Base-by-base conservation (phyloP, 805 yeast genomes). In the Schwanniomyces polymorphus region DNA sequence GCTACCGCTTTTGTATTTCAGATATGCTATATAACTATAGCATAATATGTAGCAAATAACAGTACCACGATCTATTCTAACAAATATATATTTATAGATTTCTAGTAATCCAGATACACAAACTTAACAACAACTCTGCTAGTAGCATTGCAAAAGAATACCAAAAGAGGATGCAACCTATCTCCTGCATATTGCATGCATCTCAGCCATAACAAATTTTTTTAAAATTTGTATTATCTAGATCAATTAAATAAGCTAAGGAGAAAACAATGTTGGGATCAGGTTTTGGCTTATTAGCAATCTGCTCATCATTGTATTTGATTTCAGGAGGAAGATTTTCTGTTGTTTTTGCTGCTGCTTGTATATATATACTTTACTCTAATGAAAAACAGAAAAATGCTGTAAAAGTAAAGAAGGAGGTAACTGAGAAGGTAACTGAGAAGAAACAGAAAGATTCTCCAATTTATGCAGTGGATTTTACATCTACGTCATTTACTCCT, bases 251-350 rank as follows among this genome's bases (percentile, higher is more conserved):
- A 4, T 38, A 12, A 7, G 11, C n/a, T n/a, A 38, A 18, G 21
- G 6, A 17, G 9, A 42, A 18, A 31, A 25, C n/a, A 41, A 23
- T n/a, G 29, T 52, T 50, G 54, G 45, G 50, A 9, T 38, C 42
- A 16, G 57, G 54, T 12, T 28, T 47, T 29, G 42, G 42, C 18
- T 49, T 61, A 31, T 53, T 58, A 45, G 56, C 53, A 3, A 52
- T 55, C 27, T 67, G 71, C 44, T 47, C 58, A 29, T 55, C 49
- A 7, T 23, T 65, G 5, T 73, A 75, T 52, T 56, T 68, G 33
- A 38, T 64, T 11, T 61, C 74, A 1, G 80, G 80, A 5, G 80
- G 80, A 14, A 64, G 80, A 50, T 57, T 72, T 61, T 55, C 76
- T 2, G 47, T 76, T 9, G 67, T 61, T 7, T 18, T 63, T 2